phyloP scores from a whole-genome alignment of 805 yeast genomes.

The Teunomyces atbi region DNA sequence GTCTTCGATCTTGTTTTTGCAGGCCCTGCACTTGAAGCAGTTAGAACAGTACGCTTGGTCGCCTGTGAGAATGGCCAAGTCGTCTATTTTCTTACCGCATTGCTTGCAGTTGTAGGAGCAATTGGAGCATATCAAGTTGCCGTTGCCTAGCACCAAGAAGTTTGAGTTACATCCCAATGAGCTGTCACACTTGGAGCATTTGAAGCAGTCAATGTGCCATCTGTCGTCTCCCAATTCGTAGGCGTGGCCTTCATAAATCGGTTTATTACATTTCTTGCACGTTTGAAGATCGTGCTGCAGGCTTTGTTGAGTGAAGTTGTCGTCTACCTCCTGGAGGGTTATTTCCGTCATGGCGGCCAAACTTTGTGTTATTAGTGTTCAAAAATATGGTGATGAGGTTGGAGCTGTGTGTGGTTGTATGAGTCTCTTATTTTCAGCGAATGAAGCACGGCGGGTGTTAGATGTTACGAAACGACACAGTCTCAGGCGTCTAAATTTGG shows the following conservation, averaged over 20 bases:
- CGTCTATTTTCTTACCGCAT: constrained; percentile 85
- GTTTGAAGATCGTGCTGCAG: constrained; percentile 19
- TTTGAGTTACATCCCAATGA: constrained; percentile 84
- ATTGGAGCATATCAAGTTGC: constrained; percentile 82
- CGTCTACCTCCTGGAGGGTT: constrained; percentile 2
- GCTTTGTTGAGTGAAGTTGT: background rate
- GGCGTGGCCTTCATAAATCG: constrained; percentile 87
- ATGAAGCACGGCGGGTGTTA: background rate
- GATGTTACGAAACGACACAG: background rate
- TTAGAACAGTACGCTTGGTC: constrained; percentile 91
- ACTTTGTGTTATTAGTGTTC: background rate
- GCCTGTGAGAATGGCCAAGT: constrained; percentile 90
- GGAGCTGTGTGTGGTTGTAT: background rate
- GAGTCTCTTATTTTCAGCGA: background rate
- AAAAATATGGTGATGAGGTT: background rate
- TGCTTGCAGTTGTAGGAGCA: constrained; percentile 90
- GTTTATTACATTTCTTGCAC: constrained; percentile 39
- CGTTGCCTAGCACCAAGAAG: constrained; percentile 89
- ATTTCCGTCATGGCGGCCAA: constrained; percentile 4
- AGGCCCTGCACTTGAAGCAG: constrained; percentile 87
- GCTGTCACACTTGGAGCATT: constrained; percentile 79
- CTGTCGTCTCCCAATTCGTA: constrained; percentile 91
- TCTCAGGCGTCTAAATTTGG: background rate
- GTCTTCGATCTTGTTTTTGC: constrained; percentile 83
- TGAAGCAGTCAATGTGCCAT: constrained; percentile 94